Percentiles rank a stretch among this genome's conserved stretches.
Evolutionary conservation across 2,329 filamentous ascomycete genomes (phyloP).

Genomic region (Pseudogymnoascus sp.): DNA sequence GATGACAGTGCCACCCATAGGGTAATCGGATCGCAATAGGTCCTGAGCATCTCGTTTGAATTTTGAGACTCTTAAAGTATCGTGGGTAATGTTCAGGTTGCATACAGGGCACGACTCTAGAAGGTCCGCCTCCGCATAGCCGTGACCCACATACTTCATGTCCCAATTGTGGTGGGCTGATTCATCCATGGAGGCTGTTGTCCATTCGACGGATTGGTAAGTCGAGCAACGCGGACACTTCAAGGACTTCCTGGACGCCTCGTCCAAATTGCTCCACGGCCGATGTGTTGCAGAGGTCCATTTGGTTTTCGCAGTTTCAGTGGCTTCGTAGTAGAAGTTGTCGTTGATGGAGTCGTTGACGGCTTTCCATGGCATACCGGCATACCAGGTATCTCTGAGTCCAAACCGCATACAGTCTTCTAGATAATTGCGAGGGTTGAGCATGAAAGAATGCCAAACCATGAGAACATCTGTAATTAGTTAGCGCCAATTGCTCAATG

Average conservation of each 20-base stretch:
- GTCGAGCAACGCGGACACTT: conserved; percentile 47
- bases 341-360: conserved; percentile 51
- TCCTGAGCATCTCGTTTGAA: conserved; percentile 49
- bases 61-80: conserved; percentile 52
- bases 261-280: conserved; percentile 52
- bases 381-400: conserved; percentile 47
- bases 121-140: conserved; percentile 55
- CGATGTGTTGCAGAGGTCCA: conserved; percentile 44
- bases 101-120: conserved; percentile 44
- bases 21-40: conserved; percentile 38
- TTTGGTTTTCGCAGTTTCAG: conserved; percentile 32
- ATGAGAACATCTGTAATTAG: conserved; percentile 56
- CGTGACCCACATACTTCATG: conserved; percentile 37
- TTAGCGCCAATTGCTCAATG: conserved; percentile 9
- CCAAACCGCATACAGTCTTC: conserved; percentile 62
- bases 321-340: conserved; percentile 47
- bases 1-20: conserved; percentile 63
- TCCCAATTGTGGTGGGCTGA: conserved; percentile 25
- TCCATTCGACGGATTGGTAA: conserved; percentile 48
- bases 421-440: conserved; percentile 66
- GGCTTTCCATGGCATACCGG: conserved; percentile 57
- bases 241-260: conserved; percentile 39
- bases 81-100: conserved; percentile 41
- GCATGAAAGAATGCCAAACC: conserved; percentile 73
- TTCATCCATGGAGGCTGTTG: conserved; percentile 38